Evolutionary conservation across 495 filamentous ascomycete species (phyloP).

Genomic region (Talaromyces stipitatus): DNA sequence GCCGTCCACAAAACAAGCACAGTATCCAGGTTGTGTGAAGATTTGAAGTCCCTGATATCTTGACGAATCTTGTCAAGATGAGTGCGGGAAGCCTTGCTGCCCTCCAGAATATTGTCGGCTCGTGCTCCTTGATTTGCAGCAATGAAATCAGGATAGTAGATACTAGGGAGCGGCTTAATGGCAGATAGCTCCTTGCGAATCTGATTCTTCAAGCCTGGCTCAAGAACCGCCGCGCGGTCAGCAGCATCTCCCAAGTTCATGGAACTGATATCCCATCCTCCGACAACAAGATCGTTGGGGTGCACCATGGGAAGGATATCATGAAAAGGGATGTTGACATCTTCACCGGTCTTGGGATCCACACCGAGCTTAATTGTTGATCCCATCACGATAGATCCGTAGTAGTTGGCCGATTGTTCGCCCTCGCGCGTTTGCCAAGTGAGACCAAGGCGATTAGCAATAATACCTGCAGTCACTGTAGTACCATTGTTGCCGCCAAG

Average conservation of each 20-base stretch:
- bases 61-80: conserved; percentile 92
- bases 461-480: conserved; percentile 94
- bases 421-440: conserved; percentile 93
- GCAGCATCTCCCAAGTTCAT: conserved; percentile 86
- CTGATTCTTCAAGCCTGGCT: conserved; percentile 80
- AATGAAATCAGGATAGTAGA: conserved; percentile 99
- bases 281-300: conserved; percentile 90
- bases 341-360: conserved; percentile 76
- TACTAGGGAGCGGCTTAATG: conserved; percentile 84
- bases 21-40: background rate
- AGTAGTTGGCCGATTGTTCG: conserved; percentile 82
- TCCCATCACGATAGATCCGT: conserved; percentile 94
- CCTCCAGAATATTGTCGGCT: conserved; percentile 83
- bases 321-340: conserved; percentile 95
- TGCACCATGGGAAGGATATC: conserved; percentile 94
- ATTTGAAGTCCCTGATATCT: conserved; percentile 68
- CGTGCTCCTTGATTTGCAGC: conserved; percentile 97
- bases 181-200: conserved; percentile 88
- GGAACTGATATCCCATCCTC: conserved; percentile 94
- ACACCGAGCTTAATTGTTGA: conserved; percentile 95
- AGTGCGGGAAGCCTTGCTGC: conserved; percentile 70
- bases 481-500: conserved; percentile 98
- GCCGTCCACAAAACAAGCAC: conserved; percentile 98
- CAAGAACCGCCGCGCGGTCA: conserved; percentile 91
- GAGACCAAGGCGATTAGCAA: conserved; percentile 84